Percentiles rank a stretch among this genome's conserved stretches.
phyloP scores from a whole-genome alignment of 257 asterid genomes.

The Lycium ferocissimum region DNA sequence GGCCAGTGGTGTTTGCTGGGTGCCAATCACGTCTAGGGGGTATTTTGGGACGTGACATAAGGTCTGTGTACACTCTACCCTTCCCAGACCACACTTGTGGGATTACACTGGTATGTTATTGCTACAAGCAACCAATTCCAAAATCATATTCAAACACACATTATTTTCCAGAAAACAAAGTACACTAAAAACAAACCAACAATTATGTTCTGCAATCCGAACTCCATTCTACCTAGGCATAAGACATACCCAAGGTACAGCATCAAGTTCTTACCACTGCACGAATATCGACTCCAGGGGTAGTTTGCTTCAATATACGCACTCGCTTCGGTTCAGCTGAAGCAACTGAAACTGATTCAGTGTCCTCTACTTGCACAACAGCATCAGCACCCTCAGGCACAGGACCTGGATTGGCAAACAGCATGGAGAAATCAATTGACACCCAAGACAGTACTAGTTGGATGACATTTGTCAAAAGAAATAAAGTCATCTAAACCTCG shows the following conservation, averaged over 20 bases:
- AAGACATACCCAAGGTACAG: conserved; percentile 26
- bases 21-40: too few relatives aligned
- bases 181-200: not conserved
- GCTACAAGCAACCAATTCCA: conserved; percentile 12
- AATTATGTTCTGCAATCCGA: not conserved
- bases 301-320: conserved; percentile 65
- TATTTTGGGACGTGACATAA: too few relatives aligned
- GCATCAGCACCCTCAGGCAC: conserved; percentile 95
- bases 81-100: too few relatives aligned
- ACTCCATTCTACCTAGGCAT: not conserved
- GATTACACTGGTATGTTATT: too few relatives aligned
- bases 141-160: not conserved
- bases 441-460: not conserved
- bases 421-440: conserved; percentile 18
- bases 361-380: conserved; percentile 95
- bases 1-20: too few relatives aligned
- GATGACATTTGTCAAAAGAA: not conserved
- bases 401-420: conserved; percentile 63
- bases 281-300: conserved; percentile 79
- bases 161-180: not conserved
- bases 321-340: conserved; percentile 58
- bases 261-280: conserved; percentile 74
- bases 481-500: not conserved
- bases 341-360: conserved; percentile 52
- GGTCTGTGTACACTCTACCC: too few relatives aligned